Percentiles rank a stretch among this genome's conserved stretches.
Conservation (phyloP, 176 grass and related monocot species). For the Musa schizocarpa region DNA sequence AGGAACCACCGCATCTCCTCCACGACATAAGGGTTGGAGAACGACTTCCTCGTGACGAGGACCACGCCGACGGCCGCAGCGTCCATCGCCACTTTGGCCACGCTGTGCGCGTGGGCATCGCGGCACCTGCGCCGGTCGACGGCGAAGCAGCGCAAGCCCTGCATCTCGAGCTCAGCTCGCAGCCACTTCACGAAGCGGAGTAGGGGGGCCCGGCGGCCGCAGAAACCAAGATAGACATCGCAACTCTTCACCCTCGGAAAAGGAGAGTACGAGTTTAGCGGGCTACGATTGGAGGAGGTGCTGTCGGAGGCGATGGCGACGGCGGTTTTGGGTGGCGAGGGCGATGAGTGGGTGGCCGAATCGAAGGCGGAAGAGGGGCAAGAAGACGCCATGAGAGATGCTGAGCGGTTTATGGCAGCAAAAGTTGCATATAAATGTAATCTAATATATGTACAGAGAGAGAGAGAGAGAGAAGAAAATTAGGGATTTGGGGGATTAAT, state of each 20-base stretch:
- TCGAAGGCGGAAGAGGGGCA: slow-evolving; percentile 1
- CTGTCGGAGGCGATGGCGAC: not conserved
- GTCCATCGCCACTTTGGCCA: slow-evolving; percentile 30
- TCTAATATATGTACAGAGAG: too few species aligned
- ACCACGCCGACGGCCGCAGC: slow-evolving; percentile 25
- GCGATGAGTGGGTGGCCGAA: not conserved
- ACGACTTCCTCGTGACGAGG: slow-evolving; percentile 25
- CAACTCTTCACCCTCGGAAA: slow-evolving; percentile 13
- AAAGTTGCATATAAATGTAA: too few species aligned
- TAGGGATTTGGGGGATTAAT: slow-evolving; percentile 1
- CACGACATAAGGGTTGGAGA: slow-evolving; percentile 29
- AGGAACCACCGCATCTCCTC: slow-evolving; percentile 49
- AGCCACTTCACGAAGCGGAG: slow-evolving; percentile 44
- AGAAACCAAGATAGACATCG: slow-evolving; percentile 43
- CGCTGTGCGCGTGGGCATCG: slow-evolving; percentile 17
- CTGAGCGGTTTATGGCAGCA: not conserved
- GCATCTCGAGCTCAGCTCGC: slow-evolving; percentile 43
- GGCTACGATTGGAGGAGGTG: not conserved
- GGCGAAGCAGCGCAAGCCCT: slow-evolving; percentile 31
- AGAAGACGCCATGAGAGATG: slow-evolving; percentile 11
- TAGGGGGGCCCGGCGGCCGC: not conserved
- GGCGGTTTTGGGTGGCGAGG: not conserved
- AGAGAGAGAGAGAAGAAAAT: not conserved
- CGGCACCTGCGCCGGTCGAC: slow-evolving; percentile 19
- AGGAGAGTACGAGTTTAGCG: not conserved